Base-by-base conservation (phyloP, 257 asterid species). In the Paulownia fortunei region DNA sequence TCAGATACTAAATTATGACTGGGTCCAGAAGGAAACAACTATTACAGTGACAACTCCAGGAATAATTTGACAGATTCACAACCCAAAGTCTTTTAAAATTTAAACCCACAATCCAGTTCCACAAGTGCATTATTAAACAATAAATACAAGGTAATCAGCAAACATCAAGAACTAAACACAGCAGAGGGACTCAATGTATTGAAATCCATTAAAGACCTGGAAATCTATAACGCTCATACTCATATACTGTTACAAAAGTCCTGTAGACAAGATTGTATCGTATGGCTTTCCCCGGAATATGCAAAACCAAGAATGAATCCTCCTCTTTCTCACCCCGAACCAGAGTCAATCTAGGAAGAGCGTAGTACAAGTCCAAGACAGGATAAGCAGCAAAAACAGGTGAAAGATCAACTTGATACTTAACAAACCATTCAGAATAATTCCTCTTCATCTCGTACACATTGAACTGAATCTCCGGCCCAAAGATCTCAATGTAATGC, bases 361-460 rank as follows among this genome's bases (percentile, higher is more conserved):
- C 77, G 7, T 81, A 74, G 41, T 37, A n/a, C n/a, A n/a, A n/a
- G n/a, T n/a, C n/a, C n/a, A 47, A 6, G 0, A 16, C 76, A 5
- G 84, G 85, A 46, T 71, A 81, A 21, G 84, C 59, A 1, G 26
- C 61, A 26, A 69, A 78, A 41, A 79, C 27, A 4, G 60, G 36
- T 18, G 77, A 70, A 19, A 86, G 77, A 34, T 83, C 82, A n/a
- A 84, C 83, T 2, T 44, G 39, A 73, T 71, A 86, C 81, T 83
- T 86, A 2, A 86, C 71, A 9, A 81, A 81, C 89, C 90, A 84
- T 59, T 58, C 88, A 0, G 88, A 84, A 21, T 81, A 76, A 44
- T 84, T 88, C 60, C 76, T 82, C 44, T 46, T 70, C 86, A 84
- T 73, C 71, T 86, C 88, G 70, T 73, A 82, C 3, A 79, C 85